Conservation (phyloP, 2,329 filamentous ascomycete species). For the Fusarium nanum region DNA sequence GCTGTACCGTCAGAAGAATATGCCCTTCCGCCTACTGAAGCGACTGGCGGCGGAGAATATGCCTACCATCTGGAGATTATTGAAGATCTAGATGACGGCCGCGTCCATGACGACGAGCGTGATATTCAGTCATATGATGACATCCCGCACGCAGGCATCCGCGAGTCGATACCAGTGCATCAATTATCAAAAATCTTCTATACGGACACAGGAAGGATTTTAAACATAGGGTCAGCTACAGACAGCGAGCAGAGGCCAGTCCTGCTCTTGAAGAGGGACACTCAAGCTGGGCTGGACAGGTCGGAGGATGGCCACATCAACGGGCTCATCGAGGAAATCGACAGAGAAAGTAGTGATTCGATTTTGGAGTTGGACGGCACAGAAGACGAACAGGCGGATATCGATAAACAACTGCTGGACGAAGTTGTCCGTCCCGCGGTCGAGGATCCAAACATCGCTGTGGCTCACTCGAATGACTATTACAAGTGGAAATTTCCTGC, state of each 20-base stretch:
- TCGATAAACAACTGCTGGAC: slow-evolving; percentile 59
- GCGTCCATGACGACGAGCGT: slow-evolving; percentile 60
- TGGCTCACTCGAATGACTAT: background rate
- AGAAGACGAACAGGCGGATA: slow-evolving; percentile 56
- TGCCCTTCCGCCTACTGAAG: background rate
- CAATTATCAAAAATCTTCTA: slow-evolving; percentile 92
- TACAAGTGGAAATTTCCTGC: slow-evolving; percentile 64
- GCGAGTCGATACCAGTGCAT: slow-evolving; percentile 64
- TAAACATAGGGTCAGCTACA: slow-evolving; percentile 74
- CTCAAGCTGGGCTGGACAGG: slow-evolving; percentile 20
- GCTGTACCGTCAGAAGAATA: slow-evolving; percentile 1
- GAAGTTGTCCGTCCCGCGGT: slow-evolving; percentile 25
- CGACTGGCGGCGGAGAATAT: slow-evolving; percentile 58
- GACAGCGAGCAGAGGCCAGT: slow-evolving; percentile 61
- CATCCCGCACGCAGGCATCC: slow-evolving; percentile 59
- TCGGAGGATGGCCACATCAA: slow-evolving; percentile 5
- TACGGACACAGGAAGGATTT: slow-evolving; percentile 86
- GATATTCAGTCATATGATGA: slow-evolving; percentile 53
- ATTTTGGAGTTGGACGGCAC: slow-evolving; percentile 31
- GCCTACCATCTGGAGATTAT: slow-evolving; percentile 84
- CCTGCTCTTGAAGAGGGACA: slow-evolving; percentile 50
- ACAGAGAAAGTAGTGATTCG: slow-evolving; percentile 1
- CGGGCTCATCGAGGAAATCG: slow-evolving; percentile 59
- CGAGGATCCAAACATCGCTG: slow-evolving; percentile 1
- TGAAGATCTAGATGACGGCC: slow-evolving; percentile 77